Base-by-base conservation (phyloP, 805 yeast species). In the Candida patagonica region DNA sequence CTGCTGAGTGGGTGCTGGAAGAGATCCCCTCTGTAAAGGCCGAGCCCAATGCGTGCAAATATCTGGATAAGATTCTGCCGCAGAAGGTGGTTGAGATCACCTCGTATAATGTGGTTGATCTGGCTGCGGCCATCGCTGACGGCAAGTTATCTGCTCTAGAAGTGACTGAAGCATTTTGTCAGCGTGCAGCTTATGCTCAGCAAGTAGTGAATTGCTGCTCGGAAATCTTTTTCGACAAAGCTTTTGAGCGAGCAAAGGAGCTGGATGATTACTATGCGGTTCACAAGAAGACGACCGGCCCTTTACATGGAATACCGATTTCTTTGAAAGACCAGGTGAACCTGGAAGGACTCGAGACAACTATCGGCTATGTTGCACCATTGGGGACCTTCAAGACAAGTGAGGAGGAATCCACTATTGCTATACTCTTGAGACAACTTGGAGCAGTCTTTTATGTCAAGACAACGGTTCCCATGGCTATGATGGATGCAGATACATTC, bases 231-330 rank as follows among this genome's bases (percentile, higher is more conserved):
- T 61, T 74, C 29, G 74, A 73, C 8, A 71, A 72, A 45, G 87
- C 84, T 7, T 60, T 78, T 41, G 64, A 63, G 42, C 63, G 68
- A 42, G 85, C 86, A 51, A 73, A 67, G 48, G 63, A 55, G 38
- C 62, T 77, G 44, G 88, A 80, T 52, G 70, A 65, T 19, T 67
- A 70, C 51, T 73, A 48, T 41, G 56, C 54, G 39, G 47, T 63
- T 31, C 65, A 74, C 2, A 57, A 68, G 30, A 78, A 77, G 9
- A 57, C 68, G 1, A 52, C 71, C 25, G 84, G 84, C 23, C 78
- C 81, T 1, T 65, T 78, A 34, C 84, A 78, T 49, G 86, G 86
- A 2, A 59, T 78, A 22, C 86, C 85, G 2, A 62, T 78, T 22
- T 75, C 82, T 1, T 62, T 78, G 38, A 78, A 78, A 50, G 77